These are phyloP conservation scores for Diaporthe destruens DNA, from an alignment of 2,329 filamentous ascomycete genomes.

Conservation along the genomic window DNA sequence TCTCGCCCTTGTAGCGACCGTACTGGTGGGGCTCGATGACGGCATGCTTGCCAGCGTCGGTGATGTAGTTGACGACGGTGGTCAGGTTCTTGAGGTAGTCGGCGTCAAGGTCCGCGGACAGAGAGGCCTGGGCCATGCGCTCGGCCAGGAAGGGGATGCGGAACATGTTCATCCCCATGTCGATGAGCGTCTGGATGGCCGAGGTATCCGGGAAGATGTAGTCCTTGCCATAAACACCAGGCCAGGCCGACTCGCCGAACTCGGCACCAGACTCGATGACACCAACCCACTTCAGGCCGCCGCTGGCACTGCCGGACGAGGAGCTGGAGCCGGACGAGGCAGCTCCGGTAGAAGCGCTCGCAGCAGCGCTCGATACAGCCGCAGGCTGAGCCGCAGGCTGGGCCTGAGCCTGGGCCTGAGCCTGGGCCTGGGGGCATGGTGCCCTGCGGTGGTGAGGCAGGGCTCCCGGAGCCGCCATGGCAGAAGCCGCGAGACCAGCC, in stretches of 20 bases:
- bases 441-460: slow-evolving; percentile 18
- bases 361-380: background rate
- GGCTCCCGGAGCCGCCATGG: slow-evolving; percentile 38
- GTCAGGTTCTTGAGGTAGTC: slow-evolving; percentile 56
- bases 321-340: slow-evolving; percentile 39
- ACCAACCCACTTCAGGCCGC: slow-evolving; percentile 46
- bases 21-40: slow-evolving; percentile 71
- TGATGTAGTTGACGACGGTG: slow-evolving; percentile 49
- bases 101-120: slow-evolving; percentile 54
- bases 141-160: slow-evolving; percentile 41
- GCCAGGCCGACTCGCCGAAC: slow-evolving; percentile 69
- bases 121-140: slow-evolving; percentile 38
- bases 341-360: slow-evolving; percentile 19
- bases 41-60: slow-evolving; percentile 49
- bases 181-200: slow-evolving; percentile 63
- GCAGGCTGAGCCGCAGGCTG: background rate
- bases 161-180: slow-evolving; percentile 53
- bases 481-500: slow-evolving; percentile 42
- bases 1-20: slow-evolving; percentile 64
- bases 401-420: too few species aligned
- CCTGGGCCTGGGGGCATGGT: slow-evolving; percentile 6
- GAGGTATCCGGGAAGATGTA: slow-evolving; percentile 72
- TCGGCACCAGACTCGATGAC: slow-evolving; percentile 68
- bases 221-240: slow-evolving; percentile 69
- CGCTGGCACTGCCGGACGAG: background rate